phyloP scores from a whole-genome alignment of 1,284 basidiomycete species.

The Ganoderma multipileum region DNA sequence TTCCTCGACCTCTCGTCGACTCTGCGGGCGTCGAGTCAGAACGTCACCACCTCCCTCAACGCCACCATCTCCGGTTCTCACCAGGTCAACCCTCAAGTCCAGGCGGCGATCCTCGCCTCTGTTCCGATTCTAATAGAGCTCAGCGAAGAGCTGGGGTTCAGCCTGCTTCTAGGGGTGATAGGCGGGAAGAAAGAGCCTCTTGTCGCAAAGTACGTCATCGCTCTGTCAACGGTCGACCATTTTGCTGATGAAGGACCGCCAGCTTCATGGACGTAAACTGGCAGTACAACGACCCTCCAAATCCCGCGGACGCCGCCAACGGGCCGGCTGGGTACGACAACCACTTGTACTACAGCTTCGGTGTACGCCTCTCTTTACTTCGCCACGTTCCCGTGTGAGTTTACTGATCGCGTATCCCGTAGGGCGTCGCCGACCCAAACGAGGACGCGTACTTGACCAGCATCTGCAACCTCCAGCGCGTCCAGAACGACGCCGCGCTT shows the following conservation, averaged over 20 bases:
- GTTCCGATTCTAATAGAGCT: constrained; percentile 58
- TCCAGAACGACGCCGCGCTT: constrained; percentile 54
- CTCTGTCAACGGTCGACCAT: neutral
- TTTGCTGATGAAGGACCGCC: neutral
- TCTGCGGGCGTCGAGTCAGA: constrained; percentile 37
- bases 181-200: constrained; percentile 42
- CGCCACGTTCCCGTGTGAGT: accelerated
- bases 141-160: constrained; percentile 42
- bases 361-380: constrained; percentile 48
- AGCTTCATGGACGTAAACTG: constrained; percentile 84
- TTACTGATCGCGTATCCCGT: constrained; percentile 12
- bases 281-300: constrained; percentile 71
- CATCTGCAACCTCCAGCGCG: constrained; percentile 69
- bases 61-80: constrained; percentile 34
- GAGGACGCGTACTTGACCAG: constrained; percentile 68
- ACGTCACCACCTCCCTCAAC: constrained; percentile 52
- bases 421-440: constrained; percentile 73
- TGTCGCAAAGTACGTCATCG: constrained; percentile 53
- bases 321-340: constrained; percentile 82
- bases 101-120: constrained; percentile 51
- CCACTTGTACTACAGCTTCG: constrained; percentile 80
- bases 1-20: constrained; percentile 34
- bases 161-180: constrained; percentile 26
- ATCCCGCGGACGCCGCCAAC: constrained; percentile 69
- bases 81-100: constrained; percentile 53